Evolutionary conservation across 202 grass and related monocot species (phyloP).

Genomic region (Brachypodium distachyon): DNA sequence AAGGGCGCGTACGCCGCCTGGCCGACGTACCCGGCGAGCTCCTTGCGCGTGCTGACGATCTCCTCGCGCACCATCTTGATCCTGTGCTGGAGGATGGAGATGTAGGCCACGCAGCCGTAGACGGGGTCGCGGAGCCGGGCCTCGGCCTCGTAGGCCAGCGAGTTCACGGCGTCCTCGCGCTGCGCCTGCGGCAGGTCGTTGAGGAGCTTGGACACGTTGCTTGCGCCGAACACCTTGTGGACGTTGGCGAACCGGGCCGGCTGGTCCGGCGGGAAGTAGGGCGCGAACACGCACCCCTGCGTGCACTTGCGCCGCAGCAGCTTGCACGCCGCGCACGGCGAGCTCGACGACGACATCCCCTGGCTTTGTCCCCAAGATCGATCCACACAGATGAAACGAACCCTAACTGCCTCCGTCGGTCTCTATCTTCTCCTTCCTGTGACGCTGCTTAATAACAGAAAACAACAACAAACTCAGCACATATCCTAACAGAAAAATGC

Average conservation of each 20-base stretch:
- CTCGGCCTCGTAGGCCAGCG: slow-evolving; percentile 77
- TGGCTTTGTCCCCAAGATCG: no score
- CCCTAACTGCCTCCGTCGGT: neutral
- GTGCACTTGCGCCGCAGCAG: slow-evolving; percentile 87
- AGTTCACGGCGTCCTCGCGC: slow-evolving; percentile 83
- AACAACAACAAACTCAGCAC: no score
- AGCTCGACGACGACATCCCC: slow-evolving; percentile 44
- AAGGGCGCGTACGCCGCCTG: slow-evolving; percentile 32
- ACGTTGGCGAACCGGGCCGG: slow-evolving; percentile 69
- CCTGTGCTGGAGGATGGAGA: slow-evolving; percentile 59
- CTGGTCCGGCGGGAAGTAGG: slow-evolving; percentile 91
- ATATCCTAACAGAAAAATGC: slow-evolving; percentile 14
- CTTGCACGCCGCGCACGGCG: slow-evolving; percentile 96
- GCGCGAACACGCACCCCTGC: slow-evolving; percentile 70
- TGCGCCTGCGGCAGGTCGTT: slow-evolving; percentile 44
- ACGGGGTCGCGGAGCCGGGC: slow-evolving; percentile 79
- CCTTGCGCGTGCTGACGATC: slow-evolving; percentile 52
- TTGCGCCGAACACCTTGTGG: slow-evolving; percentile 88
- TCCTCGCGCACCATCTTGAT: slow-evolving; percentile 55
- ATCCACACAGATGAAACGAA: no score
- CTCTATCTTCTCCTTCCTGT: neutral
- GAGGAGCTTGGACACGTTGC: slow-evolving; percentile 94
- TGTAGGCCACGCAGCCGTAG: slow-evolving; percentile 85
- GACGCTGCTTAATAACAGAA: no score
- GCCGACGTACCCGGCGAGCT: slow-evolving; percentile 53